Evolutionary conservation across 2,329 filamentous ascomycete species (phyloP).

Genomic region (Coniochaeta sp.): DNA sequence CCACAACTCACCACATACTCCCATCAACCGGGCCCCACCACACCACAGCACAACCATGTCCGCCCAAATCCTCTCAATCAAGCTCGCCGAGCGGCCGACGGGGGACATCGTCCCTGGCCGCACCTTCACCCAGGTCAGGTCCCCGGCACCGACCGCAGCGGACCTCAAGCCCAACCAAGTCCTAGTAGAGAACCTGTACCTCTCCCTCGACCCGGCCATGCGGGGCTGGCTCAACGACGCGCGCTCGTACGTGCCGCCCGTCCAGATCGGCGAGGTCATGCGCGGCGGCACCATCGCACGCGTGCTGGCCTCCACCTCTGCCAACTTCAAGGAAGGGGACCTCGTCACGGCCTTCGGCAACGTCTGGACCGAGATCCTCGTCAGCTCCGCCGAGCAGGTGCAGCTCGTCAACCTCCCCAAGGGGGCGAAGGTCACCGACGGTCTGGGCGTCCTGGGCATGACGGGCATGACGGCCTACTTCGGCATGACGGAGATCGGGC

Average conservation of each 20-base stretch:
- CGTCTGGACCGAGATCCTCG: constrained; percentile 53
- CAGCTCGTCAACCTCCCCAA: constrained; percentile 18
- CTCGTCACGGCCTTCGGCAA: constrained; percentile 38
- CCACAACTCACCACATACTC: no score
- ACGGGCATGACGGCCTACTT: constrained; percentile 63
- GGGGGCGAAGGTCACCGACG: constrained; percentile 36
- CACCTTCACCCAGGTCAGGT: constrained; percentile 52
- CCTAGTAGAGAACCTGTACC: constrained; percentile 42
- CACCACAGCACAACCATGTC: constrained; percentile 19
- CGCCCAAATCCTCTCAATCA: constrained; percentile 31
- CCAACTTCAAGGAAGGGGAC: constrained; percentile 38
- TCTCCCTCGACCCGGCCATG: constrained; percentile 59
- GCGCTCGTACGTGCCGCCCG: constrained; percentile 50
- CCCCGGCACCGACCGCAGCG: constrained; percentile 40
- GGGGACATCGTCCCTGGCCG: constrained; percentile 54
- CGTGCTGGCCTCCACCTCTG: constrained; percentile 40
- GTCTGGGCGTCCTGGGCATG: constrained; percentile 47
- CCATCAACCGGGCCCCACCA: not conserved
- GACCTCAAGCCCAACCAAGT: constrained; percentile 46
- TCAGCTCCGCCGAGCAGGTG: constrained; percentile 37
- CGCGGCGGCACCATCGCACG: constrained; percentile 47
- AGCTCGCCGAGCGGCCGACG: constrained; percentile 58
- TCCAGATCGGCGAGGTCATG: constrained; percentile 55
- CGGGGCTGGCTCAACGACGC: constrained; percentile 51
- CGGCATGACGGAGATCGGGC: constrained; percentile 55